Percentiles rank a stretch among this genome's conserved stretches.
phyloP scores from a whole-genome alignment of 257 asterid species.

The Rhazya stricta region DNA sequence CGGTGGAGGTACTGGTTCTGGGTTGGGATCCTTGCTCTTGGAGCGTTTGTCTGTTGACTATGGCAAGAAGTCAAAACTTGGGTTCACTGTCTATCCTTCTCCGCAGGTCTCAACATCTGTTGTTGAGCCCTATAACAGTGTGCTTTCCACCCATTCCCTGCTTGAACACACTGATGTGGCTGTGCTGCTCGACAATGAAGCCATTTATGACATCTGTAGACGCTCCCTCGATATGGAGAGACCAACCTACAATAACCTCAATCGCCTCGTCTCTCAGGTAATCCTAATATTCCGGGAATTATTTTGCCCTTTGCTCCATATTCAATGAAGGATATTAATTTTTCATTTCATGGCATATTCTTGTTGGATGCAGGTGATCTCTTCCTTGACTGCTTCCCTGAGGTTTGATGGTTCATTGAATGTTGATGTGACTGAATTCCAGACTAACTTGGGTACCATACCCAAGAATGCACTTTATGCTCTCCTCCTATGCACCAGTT shows the following conservation, averaged over 20 bases:
- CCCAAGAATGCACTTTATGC: slow-evolving; percentile 45
- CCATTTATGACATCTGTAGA: slow-evolving; percentile 41
- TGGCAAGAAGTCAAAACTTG: slow-evolving; percentile 36
- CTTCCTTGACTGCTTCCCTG: slow-evolving; percentile 39
- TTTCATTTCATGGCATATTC: not conserved
- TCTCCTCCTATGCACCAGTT: slow-evolving; percentile 38
- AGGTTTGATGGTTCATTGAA: slow-evolving; percentile 44
- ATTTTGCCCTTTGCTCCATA: not conserved
- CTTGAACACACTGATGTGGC: slow-evolving; percentile 42
- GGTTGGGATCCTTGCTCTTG: slow-evolving; percentile 36
- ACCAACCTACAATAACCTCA: slow-evolving; percentile 42
- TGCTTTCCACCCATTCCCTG: slow-evolving; percentile 39
- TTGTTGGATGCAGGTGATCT: slow-evolving; percentile 29
- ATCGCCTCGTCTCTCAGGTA: slow-evolving; percentile 38
- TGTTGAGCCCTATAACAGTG: slow-evolving; percentile 42
- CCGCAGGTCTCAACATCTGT: slow-evolving; percentile 46
- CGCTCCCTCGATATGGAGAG: slow-evolving; percentile 37
- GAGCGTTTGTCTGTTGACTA: slow-evolving; percentile 39
- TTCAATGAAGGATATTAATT: not conserved
- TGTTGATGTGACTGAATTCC: slow-evolving; percentile 41
- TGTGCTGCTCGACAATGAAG: slow-evolving; percentile 38
- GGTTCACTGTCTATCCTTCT: slow-evolving; percentile 39
- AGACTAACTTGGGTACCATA: slow-evolving; percentile 41
- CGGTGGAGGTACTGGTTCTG: slow-evolving; percentile 45
- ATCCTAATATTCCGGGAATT: not conserved